phyloP scores from a whole-genome alignment of 2,329 filamentous ascomycete species.

The Pleomassaria siparia region DNA sequence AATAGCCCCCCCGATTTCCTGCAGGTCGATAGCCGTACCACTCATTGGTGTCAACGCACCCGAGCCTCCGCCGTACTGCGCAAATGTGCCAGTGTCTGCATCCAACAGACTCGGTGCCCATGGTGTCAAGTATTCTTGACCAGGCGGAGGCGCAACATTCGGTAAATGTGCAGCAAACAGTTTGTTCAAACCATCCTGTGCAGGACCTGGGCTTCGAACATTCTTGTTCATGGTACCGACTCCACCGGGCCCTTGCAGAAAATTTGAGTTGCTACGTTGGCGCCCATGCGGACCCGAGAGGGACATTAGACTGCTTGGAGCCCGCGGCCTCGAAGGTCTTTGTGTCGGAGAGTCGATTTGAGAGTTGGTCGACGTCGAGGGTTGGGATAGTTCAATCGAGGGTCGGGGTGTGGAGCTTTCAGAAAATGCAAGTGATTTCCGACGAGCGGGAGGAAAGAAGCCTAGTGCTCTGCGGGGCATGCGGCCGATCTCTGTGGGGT shows the following conservation, averaged over 20 bases:
- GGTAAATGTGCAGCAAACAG: constrained; percentile 84
- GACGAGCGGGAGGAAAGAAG: constrained; percentile 87
- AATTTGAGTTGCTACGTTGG: constrained; percentile 41
- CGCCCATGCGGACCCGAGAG: constrained; percentile 40
- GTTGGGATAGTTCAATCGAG: constrained; percentile 62
- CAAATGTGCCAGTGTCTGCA: constrained; percentile 28
- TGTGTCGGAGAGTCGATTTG: constrained; percentile 41
- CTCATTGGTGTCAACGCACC: constrained; percentile 32
- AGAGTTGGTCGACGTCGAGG: constrained; percentile 38
- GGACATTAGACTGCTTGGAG: constrained; percentile 43
- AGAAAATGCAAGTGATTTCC: constrained; percentile 76
- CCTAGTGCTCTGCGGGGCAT: constrained; percentile 79
- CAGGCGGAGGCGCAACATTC: constrained; percentile 63
- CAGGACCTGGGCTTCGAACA: constrained; percentile 75
- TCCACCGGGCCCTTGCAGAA: constrained; percentile 78
- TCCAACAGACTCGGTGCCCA: constrained; percentile 42
- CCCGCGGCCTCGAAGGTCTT: constrained; percentile 36
- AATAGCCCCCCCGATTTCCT: constrained; percentile 82
- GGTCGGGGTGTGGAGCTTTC: constrained; percentile 65
- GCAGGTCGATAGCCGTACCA: constrained; percentile 55
- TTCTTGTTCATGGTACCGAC: constrained; percentile 78
- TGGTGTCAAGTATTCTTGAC: constrained; percentile 56
- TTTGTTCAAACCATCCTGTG: constrained; percentile 79
- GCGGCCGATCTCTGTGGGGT: constrained; percentile 81
- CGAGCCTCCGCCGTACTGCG: constrained; percentile 32